These are phyloP conservation scores for Tetracentron sinense DNA, from an alignment of 164 flowering plant genomes.

Conservation along the genomic window DNA sequence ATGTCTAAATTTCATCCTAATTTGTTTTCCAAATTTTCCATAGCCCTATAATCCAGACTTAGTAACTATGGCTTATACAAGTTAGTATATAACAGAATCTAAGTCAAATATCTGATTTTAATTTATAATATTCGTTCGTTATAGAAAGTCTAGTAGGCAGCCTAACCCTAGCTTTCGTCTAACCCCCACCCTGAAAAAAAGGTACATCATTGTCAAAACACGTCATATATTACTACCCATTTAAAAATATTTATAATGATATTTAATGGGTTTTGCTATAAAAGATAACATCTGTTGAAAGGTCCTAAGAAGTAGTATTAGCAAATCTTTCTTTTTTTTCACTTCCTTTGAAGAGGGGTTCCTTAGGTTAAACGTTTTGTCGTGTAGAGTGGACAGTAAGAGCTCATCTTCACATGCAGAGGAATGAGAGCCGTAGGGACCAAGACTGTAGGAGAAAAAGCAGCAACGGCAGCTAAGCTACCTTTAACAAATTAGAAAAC, in stretches of 20 bases:
- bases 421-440: constrained; percentile 21
- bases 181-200: background rate
- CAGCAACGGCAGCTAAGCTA: constrained; percentile 8
- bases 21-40: too few relatives aligned
- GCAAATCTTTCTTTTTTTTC: constrained; percentile 3
- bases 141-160: too few relatives aligned
- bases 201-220: too few relatives aligned
- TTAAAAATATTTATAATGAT: background rate
- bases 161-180: too few relatives aligned
- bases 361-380: constrained; percentile 30
- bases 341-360: constrained; percentile 16
- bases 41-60: too few relatives aligned
- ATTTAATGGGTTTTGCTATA: constrained; percentile 9
- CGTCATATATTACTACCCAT: background rate
- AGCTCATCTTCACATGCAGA: constrained; percentile 21
- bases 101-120: too few relatives aligned
- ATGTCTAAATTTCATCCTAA: too few relatives aligned
- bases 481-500: constrained; percentile 14
- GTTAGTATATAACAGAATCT: too few relatives aligned
- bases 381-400: constrained; percentile 31
- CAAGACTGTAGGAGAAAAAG: constrained; percentile 27
- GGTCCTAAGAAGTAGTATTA: constrained; percentile 5
- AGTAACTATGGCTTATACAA: too few relatives aligned
- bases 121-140: too few relatives aligned
- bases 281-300: constrained; percentile 15